These are phyloP conservation scores for Picochlorum sp. DNA, from an alignment of 139 green algal species.

Conservation along the genomic window DNA sequence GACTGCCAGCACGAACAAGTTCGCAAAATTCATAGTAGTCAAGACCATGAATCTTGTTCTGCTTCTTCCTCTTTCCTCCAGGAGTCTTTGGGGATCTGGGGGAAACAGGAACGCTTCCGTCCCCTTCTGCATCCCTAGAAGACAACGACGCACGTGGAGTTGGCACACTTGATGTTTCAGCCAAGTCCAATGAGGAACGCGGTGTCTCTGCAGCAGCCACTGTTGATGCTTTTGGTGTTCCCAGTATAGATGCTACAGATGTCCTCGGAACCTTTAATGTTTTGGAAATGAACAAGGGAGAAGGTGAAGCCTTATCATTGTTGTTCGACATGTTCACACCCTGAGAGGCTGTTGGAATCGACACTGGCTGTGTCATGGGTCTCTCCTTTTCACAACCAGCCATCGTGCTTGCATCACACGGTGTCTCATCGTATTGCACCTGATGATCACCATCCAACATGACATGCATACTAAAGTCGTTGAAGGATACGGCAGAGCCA, in stretches of 20 bases:
- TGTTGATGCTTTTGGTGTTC: neutral
- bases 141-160: neutral
- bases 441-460: slow-evolving; percentile 1
- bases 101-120: neutral
- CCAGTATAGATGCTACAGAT: slow-evolving; percentile 1
- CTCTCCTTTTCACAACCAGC: neutral
- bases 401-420: neutral
- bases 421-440: neutral
- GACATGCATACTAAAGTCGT: slow-evolving; percentile 18
- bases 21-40: slow-evolving; percentile 46
- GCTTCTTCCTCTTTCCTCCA: slow-evolving; percentile 5
- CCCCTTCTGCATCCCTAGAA: neutral
- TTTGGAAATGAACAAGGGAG: neutral
- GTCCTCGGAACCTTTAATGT: slow-evolving; percentile 12
- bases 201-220: slow-evolving; percentile 6
- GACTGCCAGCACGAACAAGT: slow-evolving; percentile 33
- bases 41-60: slow-evolving; percentile 42
- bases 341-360: too few species aligned
- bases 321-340: neutral
- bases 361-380: neutral
- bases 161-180: neutral
- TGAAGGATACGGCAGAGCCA: slow-evolving; percentile 14
- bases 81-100: slow-evolving; percentile 14
- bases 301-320: neutral
- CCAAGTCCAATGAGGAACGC: slow-evolving; percentile 7